Base-by-base conservation (phyloP, 305 asterid genomes). In the Fraxinus ornus region DNA sequence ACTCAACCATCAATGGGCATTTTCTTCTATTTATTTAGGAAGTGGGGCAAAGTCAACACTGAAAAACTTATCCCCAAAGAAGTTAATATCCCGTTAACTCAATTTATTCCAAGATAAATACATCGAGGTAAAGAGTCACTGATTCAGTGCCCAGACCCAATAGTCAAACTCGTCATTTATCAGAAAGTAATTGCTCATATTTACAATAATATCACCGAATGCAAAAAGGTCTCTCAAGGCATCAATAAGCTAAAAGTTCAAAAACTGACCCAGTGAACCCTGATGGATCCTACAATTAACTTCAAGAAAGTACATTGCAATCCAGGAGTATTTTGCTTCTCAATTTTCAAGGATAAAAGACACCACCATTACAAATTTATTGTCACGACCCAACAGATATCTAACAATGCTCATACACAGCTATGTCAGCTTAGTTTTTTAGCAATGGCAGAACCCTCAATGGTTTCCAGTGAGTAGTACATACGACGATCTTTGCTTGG, bases 351-450 rank as follows among this genome's bases (percentile, higher is more conserved):
- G 75, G 81, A 52, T 33, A 62, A 66, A 44, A 75, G 47, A 33
- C 64, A 75, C 81, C 81, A 57, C 66, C 32, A 76, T 79, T 86
- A 81, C 87, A 86, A 71, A 83, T 83, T 85, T 68, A 87, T 85
- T 84, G 87, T 75, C 83, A 80, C 5, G 19, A 37, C 49, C 71
- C 15, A 8, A 72, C 22, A 32, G 17, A 64, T 13, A 78, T 17
- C 52, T 19, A 35, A 70, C 77, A 36, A 79, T 35, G 79, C 75
- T 55, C 78, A 70, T 35, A 35, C 76, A 71, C 83, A 39, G 76
- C 80, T 70, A 80, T 78, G 87, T 88, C 76, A 80, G 89, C 78
- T 49, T 64, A 85, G 70, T 28, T 28, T 78, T 83, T 84, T 82
- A 82, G 15, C 66, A 52, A 37, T 49, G 79, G 30, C 73, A 85